Conservation (phyloP, 176 grass and related monocot species). For the Cenchrus americanus region DNA sequence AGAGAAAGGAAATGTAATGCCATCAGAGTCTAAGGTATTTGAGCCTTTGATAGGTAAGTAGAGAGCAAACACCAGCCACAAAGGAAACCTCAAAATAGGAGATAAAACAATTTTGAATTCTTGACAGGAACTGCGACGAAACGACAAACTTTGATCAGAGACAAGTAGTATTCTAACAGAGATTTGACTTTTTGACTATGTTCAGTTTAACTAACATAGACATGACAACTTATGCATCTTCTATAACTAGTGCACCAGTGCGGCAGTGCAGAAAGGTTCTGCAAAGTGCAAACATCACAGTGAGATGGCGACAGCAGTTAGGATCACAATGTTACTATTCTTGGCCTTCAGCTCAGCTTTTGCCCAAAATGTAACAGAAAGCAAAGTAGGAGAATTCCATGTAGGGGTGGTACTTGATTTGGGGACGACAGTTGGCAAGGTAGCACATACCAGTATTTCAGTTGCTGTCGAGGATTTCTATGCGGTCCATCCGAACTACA, state of each 20-base stretch:
- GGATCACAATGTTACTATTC: constrained; percentile 28
- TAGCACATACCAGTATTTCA: constrained; percentile 48
- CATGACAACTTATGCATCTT: not conserved
- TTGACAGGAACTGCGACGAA: not conserved
- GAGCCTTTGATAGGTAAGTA: not conserved
- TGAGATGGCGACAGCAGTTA: not conserved
- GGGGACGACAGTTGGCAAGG: constrained; percentile 39
- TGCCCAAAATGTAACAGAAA: not conserved
- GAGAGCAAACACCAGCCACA: not conserved
- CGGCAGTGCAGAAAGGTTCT: not conserved
- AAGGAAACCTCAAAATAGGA: not conserved
- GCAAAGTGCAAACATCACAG: not conserved
- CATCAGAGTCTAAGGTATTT: not conserved
- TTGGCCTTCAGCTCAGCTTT: not conserved
- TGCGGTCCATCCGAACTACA: constrained; percentile 26
- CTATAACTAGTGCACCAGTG: not conserved
- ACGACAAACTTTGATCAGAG: not conserved
- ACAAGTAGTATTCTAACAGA: not conserved
- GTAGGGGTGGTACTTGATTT: constrained; percentile 62
- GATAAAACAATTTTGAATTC: not conserved
- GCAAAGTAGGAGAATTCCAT: constrained; percentile 31
- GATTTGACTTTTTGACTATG: not conserved
- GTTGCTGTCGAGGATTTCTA: constrained; percentile 78
- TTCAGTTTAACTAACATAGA: not conserved
- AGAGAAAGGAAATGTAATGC: not conserved